Evolutionary conservation across 805 yeast genomes (phyloP).

Genomic region (Pichia occidentalis): DNA sequence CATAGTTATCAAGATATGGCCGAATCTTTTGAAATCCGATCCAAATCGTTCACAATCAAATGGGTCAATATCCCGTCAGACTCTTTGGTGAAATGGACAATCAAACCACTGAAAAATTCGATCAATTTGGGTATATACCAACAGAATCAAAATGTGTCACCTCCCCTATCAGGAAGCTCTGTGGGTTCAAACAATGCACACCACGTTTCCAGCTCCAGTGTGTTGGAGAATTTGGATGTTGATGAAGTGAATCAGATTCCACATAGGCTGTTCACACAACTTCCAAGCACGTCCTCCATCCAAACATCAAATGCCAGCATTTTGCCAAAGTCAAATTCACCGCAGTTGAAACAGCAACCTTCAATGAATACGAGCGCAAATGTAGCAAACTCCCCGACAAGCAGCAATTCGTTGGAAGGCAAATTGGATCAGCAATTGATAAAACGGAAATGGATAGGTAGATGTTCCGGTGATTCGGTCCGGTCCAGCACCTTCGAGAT

Average conservation of each 20-base stretch:
- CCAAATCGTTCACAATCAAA: slow-evolving; percentile 81
- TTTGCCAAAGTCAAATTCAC: too few relatives aligned
- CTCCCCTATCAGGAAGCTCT: too few relatives aligned
- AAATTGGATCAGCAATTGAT: slow-evolving; percentile 48
- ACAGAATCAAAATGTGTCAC: slow-evolving; percentile 17
- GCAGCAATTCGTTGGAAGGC: slow-evolving; percentile 37
- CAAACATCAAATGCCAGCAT: not conserved
- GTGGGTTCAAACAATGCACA: too few relatives aligned
- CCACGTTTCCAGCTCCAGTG: slow-evolving; percentile 5
- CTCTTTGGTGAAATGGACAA: slow-evolving; percentile 66
- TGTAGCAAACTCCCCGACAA: not conserved
- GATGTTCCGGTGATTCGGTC: slow-evolving; percentile 53
- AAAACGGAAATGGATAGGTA: slow-evolving; percentile 48
- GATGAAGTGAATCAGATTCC: slow-evolving; percentile 28
- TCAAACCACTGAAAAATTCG: slow-evolving; percentile 69
- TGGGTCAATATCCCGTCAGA: slow-evolving; percentile 80
- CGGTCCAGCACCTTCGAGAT: slow-evolving; percentile 58
- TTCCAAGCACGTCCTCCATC: not conserved
- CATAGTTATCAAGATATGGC: slow-evolving; percentile 33
- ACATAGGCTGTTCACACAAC: slow-evolving; percentile 22
- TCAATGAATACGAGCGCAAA: too few relatives aligned
- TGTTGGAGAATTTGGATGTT: slow-evolving; percentile 20
- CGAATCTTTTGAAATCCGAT: slow-evolving; percentile 89
- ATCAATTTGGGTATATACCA: slow-evolving; percentile 35
- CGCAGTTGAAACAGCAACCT: too few relatives aligned